A percentile compares a stretch with the other conserved stretches of the same genome.
Conservation (phyloP, 495 filamentous ascomycete genomes). For the Daldinia bambusicola region DNA sequence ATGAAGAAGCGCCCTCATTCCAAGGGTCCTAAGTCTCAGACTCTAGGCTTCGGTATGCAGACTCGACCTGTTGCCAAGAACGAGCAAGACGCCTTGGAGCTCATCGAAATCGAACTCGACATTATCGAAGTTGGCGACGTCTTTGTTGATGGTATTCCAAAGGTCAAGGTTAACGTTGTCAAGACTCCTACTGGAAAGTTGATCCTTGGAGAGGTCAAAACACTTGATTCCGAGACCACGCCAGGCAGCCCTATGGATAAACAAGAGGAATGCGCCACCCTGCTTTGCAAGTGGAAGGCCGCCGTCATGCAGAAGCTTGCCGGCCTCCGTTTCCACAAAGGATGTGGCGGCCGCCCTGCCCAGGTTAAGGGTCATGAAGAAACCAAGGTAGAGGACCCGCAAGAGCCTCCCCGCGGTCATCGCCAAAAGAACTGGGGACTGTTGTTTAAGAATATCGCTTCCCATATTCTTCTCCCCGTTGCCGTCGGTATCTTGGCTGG, state of each 20-base stretch:
- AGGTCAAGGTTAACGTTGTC: slow-evolving; percentile 56
- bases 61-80: slow-evolving; percentile 42
- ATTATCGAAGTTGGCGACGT: slow-evolving; percentile 61
- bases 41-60: slow-evolving; percentile 54
- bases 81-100: slow-evolving; percentile 50
- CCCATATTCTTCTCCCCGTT: slow-evolving; percentile 63
- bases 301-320: slow-evolving; percentile 54
- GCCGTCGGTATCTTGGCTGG: slow-evolving; percentile 64
- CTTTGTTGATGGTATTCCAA: slow-evolving; percentile 59
- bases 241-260: slow-evolving; percentile 38
- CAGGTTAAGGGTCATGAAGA: slow-evolving; percentile 23
- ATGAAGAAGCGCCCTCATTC: slow-evolving; percentile 32
- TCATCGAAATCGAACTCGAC: slow-evolving; percentile 58
- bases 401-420: slow-evolving; percentile 24
- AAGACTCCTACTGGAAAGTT: slow-evolving; percentile 56
- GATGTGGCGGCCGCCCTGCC: slow-evolving; percentile 37
- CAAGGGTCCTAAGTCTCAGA: slow-evolving; percentile 38
- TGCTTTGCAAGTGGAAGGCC: slow-evolving; percentile 60
- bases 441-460: slow-evolving; percentile 58
- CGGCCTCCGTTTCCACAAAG: slow-evolving; percentile 39
- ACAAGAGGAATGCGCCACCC: slow-evolving; percentile 55
- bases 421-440: slow-evolving; percentile 53
- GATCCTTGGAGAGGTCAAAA: slow-evolving; percentile 53
- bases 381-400: slow-evolving; percentile 9
- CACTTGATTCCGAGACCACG: slow-evolving; percentile 30